Evolutionary conservation across 495 filamentous ascomycete genomes (phyloP), one percentile per base, ranked within the genome.

Genomic region (Alectoria sarmentosa): DNA sequence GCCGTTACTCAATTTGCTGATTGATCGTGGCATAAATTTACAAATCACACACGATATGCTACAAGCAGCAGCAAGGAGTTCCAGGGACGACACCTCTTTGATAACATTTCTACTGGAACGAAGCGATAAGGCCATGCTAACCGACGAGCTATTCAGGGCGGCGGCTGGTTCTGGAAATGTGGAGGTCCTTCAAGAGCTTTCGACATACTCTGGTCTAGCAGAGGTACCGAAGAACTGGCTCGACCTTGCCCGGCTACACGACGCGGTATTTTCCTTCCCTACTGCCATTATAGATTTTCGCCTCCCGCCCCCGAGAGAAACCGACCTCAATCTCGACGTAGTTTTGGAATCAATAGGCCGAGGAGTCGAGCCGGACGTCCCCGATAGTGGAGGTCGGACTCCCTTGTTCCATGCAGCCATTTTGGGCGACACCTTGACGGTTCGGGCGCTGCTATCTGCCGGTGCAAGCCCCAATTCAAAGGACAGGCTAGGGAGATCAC

Each of bases 371-470:
- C 23, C n/a, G 2, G 46, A 49, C 28, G n/a, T 49, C 23, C 23
- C 46, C 3, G 46, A 3, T 23, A n/a, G 23, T 17, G 23, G 28
- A 2, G n/a, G 46, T 3, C 23, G 13, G n/a, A 49, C 46, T 49
- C 46, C n/a, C 28, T 49, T 28, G 23, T 8, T 26, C 23, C 2
- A 2, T 8, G 46, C 46, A 49, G 23, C 23, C 46, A 1, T 2
- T 0, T 3, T 1, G 0, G 2, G 9, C n/a, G 28, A 28, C 0
- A 2, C 11, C 13, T 6, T 8, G n/a, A 23, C 11, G 14, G 46
- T 28, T 15, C 46, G 3, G 10, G 28, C 28, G 9, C 46, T 49
- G 23, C 46, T 49, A 14, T 28, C 46, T 26, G 46, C 46, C 23
- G 46, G 46, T 28, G 46, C 23, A 49, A 26, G 8, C 10, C n/a